These are phyloP conservation scores for Trichosporon asahii DNA, from an alignment of 1,284 basidiomycete genomes.

Conservation along the genomic window DNA sequence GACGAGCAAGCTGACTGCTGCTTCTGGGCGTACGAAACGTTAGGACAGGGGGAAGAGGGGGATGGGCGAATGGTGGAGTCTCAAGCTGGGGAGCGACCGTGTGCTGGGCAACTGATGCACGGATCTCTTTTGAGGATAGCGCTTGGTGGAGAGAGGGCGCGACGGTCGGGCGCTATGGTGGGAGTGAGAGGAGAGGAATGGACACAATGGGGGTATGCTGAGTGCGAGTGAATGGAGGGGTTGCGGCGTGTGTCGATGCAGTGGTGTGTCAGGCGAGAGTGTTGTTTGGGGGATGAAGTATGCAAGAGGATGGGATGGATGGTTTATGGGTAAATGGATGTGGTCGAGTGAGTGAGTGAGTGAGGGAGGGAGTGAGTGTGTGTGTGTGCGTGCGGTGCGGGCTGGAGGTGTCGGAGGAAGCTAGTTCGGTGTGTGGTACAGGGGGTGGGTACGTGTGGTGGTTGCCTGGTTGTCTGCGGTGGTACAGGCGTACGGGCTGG, in stretches of 20 bases:
- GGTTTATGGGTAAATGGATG: not conserved
- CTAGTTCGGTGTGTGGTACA: too few species aligned
- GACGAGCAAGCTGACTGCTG: not conserved
- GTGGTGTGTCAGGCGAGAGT: not conserved
- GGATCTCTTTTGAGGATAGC: not conserved
- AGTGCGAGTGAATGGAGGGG: not conserved
- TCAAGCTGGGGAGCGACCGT: not conserved
- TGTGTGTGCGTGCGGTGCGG: not conserved
- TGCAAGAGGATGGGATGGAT: not conserved
- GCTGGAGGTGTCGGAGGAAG: too few species aligned
- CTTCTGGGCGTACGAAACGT: not conserved
- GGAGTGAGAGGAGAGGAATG: not conserved
- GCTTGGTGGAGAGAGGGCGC: not conserved
- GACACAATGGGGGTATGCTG: conserved; percentile 12
- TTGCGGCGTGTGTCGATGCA: conserved; percentile 1
- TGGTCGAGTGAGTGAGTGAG: not conserved
- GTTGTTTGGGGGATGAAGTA: not conserved
- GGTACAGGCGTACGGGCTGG: too few species aligned
- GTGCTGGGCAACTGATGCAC: not conserved
- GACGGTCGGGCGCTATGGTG: not conserved
- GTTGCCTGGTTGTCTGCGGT: not conserved
- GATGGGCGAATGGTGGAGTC: not conserved
- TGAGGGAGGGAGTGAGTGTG: not conserved
- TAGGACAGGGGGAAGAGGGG: not conserved
- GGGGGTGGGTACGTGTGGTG: not conserved